Percentiles rank a stretch among this genome's conserved stretches.
Conservation (phyloP, 108 stramenopile genomes). For the Schizochytrium sp. region DNA sequence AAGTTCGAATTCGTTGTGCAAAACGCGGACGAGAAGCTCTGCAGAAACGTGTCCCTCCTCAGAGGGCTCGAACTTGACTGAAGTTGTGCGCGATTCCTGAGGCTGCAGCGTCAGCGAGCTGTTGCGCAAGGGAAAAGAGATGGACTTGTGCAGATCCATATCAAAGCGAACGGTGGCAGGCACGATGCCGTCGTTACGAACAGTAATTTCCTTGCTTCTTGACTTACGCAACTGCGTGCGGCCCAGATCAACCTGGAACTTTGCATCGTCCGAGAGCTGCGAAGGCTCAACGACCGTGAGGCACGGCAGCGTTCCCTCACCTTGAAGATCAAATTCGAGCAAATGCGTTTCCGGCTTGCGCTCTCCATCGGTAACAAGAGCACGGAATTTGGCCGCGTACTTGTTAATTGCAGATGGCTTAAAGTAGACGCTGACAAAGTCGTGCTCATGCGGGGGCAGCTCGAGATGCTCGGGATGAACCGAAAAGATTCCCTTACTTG, state of each 20-base stretch:
- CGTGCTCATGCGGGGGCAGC: slow-evolving; percentile 54
- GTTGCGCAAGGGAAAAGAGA: neutral
- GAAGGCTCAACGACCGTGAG: slow-evolving; percentile 43
- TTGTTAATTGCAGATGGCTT: slow-evolving; percentile 43
- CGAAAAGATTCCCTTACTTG: slow-evolving; percentile 25
- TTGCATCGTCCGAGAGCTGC: slow-evolving; percentile 21
- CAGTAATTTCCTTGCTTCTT: slow-evolving; percentile 16
- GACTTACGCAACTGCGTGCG: slow-evolving; percentile 19
- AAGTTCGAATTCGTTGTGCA: slow-evolving; percentile 48
- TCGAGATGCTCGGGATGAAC: slow-evolving; percentile 46
- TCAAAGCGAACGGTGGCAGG: slow-evolving; percentile 50
- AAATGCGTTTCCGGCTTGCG: neutral
- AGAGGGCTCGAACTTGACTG: slow-evolving; percentile 1
- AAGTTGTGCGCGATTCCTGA: neutral
- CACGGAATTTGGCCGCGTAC: slow-evolving; percentile 41
- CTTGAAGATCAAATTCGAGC: slow-evolving; percentile 42
- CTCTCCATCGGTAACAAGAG: slow-evolving; percentile 34
- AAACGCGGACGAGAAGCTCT: slow-evolving; percentile 34
- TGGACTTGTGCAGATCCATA: neutral
- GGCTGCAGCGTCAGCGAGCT: slow-evolving; percentile 10
- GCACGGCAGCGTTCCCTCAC: slow-evolving; percentile 49
- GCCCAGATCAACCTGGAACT: slow-evolving; percentile 35
- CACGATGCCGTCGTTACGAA: slow-evolving; percentile 52
- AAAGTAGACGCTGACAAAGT: slow-evolving; percentile 52
- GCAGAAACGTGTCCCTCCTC: neutral